Evolutionary conservation across 768 basidiomycete species (phyloP).

Genomic region (Tylopilus vinaceipallidus): DNA sequence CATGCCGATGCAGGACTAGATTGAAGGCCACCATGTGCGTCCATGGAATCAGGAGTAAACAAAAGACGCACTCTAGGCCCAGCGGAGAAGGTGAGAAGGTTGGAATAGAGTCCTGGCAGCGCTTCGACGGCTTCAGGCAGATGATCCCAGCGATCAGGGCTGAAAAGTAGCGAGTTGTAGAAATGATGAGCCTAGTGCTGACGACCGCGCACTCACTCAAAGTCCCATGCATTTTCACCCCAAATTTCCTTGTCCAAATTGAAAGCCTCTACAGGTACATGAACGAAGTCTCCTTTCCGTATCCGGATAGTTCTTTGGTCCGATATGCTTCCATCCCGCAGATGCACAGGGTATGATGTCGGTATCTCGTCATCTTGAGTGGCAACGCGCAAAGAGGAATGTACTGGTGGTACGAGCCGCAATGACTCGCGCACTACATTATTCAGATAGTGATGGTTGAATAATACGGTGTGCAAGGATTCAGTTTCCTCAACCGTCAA

Average conservation of each 20-base stretch:
- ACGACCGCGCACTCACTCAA: constrained; percentile 50
- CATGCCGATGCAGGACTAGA: constrained; percentile 81
- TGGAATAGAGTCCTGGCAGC: constrained; percentile 71
- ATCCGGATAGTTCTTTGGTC: constrained; percentile 46
- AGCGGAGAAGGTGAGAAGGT: constrained; percentile 73
- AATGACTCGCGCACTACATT: constrained; percentile 75
- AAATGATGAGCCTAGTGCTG: no score
- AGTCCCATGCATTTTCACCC: constrained; percentile 81
- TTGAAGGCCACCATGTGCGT: neutral
- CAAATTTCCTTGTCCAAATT: constrained; percentile 76
- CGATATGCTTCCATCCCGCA: constrained; percentile 44
- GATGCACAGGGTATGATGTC: constrained; percentile 58
- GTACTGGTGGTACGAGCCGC: constrained; percentile 77
- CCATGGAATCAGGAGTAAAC: neutral
- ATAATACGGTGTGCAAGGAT: constrained; percentile 53
- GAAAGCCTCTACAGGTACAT: constrained; percentile 77
- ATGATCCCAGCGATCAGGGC: constrained; percentile 80
- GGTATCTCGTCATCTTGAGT: constrained; percentile 78
- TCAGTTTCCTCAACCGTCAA: constrained; percentile 65
- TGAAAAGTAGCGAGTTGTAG: constrained; percentile 26
- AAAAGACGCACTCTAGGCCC: constrained; percentile 66
- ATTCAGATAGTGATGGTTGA: constrained; percentile 67
- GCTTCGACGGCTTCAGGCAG: constrained; percentile 65
- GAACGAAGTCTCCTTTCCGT: constrained; percentile 69
- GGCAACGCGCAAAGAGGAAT: constrained; percentile 78